Percentiles rank a stretch among this genome's conserved stretches.
Evolutionary conservation across 2,329 filamentous ascomycete genomes (phyloP).

Genomic region (Parastagonospora nodorum): DNA sequence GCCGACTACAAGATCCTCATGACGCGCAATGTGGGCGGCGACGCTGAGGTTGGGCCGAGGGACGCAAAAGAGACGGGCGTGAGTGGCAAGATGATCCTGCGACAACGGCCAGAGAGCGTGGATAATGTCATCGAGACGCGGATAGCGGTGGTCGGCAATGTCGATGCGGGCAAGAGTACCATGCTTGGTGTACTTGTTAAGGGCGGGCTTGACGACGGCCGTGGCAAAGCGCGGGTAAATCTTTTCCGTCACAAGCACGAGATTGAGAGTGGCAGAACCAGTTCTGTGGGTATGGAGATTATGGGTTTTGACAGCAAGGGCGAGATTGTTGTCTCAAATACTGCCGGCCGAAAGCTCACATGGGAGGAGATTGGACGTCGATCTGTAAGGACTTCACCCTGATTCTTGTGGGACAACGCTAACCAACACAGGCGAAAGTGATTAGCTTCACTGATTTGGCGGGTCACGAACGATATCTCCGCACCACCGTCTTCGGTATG

Average conservation of each 20-base stretch:
- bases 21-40: constrained; percentile 85
- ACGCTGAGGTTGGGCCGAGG: constrained; percentile 69
- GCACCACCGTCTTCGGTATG: constrained; percentile 95
- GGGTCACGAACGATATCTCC: constrained; percentile 91
- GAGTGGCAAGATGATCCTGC: constrained; percentile 84
- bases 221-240: constrained; percentile 91
- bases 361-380: constrained; percentile 98
- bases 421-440: constrained; percentile 70
- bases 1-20: constrained; percentile 83
- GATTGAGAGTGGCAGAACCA: constrained; percentile 92
- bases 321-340: constrained; percentile 78
- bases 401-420: constrained; percentile 5
- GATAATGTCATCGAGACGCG: constrained; percentile 94
- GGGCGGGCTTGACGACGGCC: constrained; percentile 90
- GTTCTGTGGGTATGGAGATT: constrained; percentile 95
- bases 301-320: constrained; percentile 94
- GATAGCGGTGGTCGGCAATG: constrained; percentile 96
- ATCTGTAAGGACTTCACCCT: constrained; percentile 57
- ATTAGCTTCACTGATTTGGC: constrained; percentile 96
- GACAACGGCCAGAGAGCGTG: constrained; percentile 71
- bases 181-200: constrained; percentile 96
- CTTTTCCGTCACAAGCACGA: constrained; percentile 98
- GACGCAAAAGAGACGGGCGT: constrained; percentile 72
- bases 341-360: constrained; percentile 82
- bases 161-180: constrained; percentile 96